Conservation (phyloP, 2,329 filamentous ascomycete species). For the Cordyceps sp. region DNA sequence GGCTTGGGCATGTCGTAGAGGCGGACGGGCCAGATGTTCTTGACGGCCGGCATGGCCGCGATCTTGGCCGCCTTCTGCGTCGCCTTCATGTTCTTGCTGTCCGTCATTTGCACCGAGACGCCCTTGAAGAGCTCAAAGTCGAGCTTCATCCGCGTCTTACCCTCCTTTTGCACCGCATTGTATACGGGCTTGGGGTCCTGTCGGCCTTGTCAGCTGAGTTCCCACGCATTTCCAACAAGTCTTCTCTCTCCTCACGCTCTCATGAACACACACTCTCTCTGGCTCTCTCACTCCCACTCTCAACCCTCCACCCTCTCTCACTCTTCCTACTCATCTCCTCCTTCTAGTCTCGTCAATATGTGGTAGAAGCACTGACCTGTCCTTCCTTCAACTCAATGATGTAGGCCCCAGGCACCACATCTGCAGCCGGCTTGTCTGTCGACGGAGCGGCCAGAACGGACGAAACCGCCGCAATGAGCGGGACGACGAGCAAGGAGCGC, state of each 20-base stretch:
- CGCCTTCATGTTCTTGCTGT: slow-evolving; percentile 24
- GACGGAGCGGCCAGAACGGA: slow-evolving; percentile 3
- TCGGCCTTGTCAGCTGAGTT: too few species aligned
- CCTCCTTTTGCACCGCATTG: slow-evolving; percentile 13
- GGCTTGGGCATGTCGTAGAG: slow-evolving; percentile 27
- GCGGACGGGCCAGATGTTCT: slow-evolving; percentile 30
- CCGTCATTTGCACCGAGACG: slow-evolving; percentile 33
- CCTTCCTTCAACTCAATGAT: slow-evolving; percentile 7
- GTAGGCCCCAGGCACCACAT: slow-evolving; percentile 6
- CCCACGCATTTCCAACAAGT: too few species aligned
- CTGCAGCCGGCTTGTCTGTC: neutral
- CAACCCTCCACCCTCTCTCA: too few species aligned
- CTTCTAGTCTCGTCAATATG: too few species aligned
- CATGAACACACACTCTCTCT: too few species aligned
- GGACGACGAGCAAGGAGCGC: slow-evolving; percentile 4
- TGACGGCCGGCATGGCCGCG: slow-evolving; percentile 24
- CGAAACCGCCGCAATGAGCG: slow-evolving; percentile 5
- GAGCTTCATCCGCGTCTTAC: slow-evolving; percentile 28
- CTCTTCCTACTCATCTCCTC: too few species aligned
- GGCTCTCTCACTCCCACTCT: too few species aligned
- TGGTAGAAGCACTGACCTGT: slow-evolving; percentile 9
- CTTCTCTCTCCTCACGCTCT: too few species aligned
- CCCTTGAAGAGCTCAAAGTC: slow-evolving; percentile 36
- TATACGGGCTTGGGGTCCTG: slow-evolving; percentile 6
- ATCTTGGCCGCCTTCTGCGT: slow-evolving; percentile 24